A percentile compares a stretch with the other conserved stretches of the same genome.
phyloP scores from a whole-genome alignment of 2,329 filamentous ascomycete species.

The Rutstroemia sp. region DNA sequence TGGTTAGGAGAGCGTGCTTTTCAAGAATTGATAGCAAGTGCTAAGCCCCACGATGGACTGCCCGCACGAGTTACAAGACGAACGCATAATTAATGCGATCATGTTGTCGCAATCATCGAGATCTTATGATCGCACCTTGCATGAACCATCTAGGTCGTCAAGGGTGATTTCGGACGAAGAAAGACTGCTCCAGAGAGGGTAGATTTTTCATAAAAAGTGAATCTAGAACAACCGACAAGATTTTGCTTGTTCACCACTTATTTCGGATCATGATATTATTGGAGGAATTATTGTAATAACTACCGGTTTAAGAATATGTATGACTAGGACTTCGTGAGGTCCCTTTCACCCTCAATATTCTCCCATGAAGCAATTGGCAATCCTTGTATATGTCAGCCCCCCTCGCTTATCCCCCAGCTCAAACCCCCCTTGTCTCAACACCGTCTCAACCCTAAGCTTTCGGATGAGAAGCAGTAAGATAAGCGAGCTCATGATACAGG shows the following conservation, averaged over 20 bases:
- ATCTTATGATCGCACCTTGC: background rate
- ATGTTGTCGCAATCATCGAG: background rate
- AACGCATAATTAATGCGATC: background rate
- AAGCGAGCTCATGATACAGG: constrained; percentile 1
- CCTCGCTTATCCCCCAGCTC: background rate
- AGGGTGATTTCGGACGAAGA: background rate
- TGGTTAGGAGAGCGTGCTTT: constrained; percentile 10
- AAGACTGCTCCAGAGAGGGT: background rate
- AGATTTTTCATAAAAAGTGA: background rate
- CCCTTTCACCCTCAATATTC: background rate
- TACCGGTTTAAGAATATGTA: background rate
- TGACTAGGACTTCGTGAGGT: background rate
- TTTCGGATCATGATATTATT: background rate
- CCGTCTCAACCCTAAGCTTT: background rate
- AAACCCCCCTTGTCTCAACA: constrained; percentile 9
- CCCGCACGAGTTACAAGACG: constrained; percentile 7
- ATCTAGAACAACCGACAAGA: background rate
- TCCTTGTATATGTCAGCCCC: background rate
- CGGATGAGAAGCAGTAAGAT: background rate
- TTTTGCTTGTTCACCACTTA: background rate
- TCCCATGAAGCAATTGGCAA: background rate
- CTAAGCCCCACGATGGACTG: constrained; percentile 19
- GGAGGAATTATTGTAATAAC: background rate
- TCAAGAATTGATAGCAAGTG: constrained; percentile 15
- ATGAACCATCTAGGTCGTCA: background rate